Percentiles rank a stretch among this genome's conserved stretches.
Conservation (phyloP, 352 stramenopile genomes). For the Phytopythium litorale region DNA sequence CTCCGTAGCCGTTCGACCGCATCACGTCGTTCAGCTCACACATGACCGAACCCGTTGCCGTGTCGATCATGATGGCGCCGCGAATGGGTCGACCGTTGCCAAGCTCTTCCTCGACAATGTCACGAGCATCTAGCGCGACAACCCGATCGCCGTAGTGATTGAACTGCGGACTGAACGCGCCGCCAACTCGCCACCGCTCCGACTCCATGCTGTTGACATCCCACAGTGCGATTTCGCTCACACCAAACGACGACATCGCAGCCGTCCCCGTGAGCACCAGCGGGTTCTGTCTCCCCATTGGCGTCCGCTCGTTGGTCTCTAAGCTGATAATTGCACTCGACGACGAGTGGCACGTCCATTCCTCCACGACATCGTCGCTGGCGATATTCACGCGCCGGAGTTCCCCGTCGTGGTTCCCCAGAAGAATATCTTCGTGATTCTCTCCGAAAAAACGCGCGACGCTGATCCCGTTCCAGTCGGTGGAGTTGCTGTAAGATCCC, state of each 20-base stretch:
- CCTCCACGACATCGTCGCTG: conserved; percentile 55
- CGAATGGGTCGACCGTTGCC: conserved; percentile 22
- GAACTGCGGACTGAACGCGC: conserved; percentile 57
- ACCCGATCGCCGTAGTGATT: conserved; percentile 77
- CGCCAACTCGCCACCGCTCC: conserved; percentile 63
- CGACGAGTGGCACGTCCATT: conserved; percentile 72
- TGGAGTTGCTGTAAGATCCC: conserved; percentile 38
- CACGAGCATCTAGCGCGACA: conserved; percentile 56
- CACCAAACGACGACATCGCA: conserved; percentile 42
- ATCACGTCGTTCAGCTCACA: conserved; percentile 58
- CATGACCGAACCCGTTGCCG: conserved; percentile 56
- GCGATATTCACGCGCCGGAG: conserved; percentile 58
- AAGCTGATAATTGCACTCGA: conserved; percentile 65
- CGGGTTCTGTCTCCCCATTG: conserved; percentile 42
- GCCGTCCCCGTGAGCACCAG: conserved; percentile 53
- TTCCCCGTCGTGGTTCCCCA: conserved; percentile 75
- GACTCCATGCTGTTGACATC: conserved; percentile 59
- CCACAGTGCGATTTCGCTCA: conserved; percentile 69
- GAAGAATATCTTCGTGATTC: conserved; percentile 59
- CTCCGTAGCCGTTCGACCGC: conserved; percentile 69
- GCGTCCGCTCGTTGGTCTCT: conserved; percentile 65
- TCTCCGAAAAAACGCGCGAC: conserved; percentile 61
- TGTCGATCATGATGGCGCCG: conserved; percentile 63
- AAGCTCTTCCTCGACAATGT: conserved; percentile 26
- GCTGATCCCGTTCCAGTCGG: conserved; percentile 56